Evolutionary conservation across 768 basidiomycete genomes (phyloP).

Genomic region (Suillus subaureus): DNA sequence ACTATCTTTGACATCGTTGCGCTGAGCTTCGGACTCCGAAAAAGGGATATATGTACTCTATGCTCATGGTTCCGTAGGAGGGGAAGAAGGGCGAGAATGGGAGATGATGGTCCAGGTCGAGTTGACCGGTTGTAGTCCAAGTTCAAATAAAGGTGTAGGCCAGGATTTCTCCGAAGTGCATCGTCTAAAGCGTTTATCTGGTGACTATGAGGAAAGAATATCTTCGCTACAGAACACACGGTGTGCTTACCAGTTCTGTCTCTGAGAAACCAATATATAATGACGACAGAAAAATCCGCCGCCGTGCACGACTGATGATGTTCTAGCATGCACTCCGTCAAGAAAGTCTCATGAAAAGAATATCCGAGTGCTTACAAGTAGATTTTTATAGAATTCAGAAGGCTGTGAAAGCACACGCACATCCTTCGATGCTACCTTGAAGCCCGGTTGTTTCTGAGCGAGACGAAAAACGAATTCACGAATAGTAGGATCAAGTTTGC

Average conservation of each 20-base stretch:
- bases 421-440: conserved; percentile 46
- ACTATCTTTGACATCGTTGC: conserved; percentile 75
- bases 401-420: conserved; percentile 62
- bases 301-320: conserved; percentile 75
- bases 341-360: neutral
- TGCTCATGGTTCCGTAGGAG: conserved; percentile 71
- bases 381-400: conserved; percentile 51
- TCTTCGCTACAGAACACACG: neutral
- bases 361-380: conserved; percentile 51
- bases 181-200: conserved; percentile 71
- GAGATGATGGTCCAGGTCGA: conserved; percentile 71
- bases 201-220: neutral
- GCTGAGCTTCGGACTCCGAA: conserved; percentile 83
- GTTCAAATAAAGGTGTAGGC: conserved; percentile 69
- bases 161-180: conserved; percentile 58
- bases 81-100: conserved; percentile 68
- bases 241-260: conserved; percentile 66
- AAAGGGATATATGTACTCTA: conserved; percentile 78
- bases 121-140: conserved; percentile 83
- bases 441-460: conserved; percentile 46
- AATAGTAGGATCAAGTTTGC: conserved; percentile 36
- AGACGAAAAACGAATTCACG: conserved; percentile 40
- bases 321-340: conserved; percentile 45
- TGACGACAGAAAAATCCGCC: conserved; percentile 86
- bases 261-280: conserved; percentile 87